Base-by-base conservation (phyloP, 1,284 basidiomycete species). In the Marasmius oreades region DNA sequence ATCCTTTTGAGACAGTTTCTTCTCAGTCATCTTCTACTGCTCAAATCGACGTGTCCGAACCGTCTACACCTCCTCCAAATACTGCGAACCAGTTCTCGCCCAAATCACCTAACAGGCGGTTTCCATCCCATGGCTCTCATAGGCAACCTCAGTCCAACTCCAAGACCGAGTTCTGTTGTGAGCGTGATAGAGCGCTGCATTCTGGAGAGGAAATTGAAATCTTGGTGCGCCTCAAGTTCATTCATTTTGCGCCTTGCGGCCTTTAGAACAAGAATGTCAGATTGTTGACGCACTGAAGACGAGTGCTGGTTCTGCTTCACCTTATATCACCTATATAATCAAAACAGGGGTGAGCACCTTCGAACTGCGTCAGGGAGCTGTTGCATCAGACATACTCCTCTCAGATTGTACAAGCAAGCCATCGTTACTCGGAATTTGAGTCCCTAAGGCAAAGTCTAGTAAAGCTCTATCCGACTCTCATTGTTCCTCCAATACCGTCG, bases 361-460 rank as follows among this genome's bases (percentile, higher is more conserved):
- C 3, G 2, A 5, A 33, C 12, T n/a, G 42, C 16, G 8, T 23
- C 14, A 10, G 16, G 31, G 24, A 5, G 1, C 33, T 14, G 28
- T 22, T 39, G 10, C 12, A 20, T 37, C 10, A 37, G 26, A 39
- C 28, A 48, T 52, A 42, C 62, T 44, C 46, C 53, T 44, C 52
- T 47, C 69, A 96, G 93, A 84, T 80, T 61, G 80, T 86, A n/a
- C 89, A 93, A 66, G 86, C 93, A 5, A 84, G 88, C 47, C 91
- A 98, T 64, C 84, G 97, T 37, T 99, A 99, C 73, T 98, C 96
- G 4, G 94, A 98, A 68, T 99, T 99, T 70, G 93, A 98, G 72
- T 93, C 94, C 22, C 78, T 99, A 46, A 86, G 97, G 54, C 81
- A 85, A 55, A 90, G 84, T 55, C 82, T 99, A 47, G 80, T 87